These are phyloP conservation scores for Talaromyces sp. DNA, from an alignment of 2,329 filamentous ascomycete species.

Conservation along the genomic window DNA sequence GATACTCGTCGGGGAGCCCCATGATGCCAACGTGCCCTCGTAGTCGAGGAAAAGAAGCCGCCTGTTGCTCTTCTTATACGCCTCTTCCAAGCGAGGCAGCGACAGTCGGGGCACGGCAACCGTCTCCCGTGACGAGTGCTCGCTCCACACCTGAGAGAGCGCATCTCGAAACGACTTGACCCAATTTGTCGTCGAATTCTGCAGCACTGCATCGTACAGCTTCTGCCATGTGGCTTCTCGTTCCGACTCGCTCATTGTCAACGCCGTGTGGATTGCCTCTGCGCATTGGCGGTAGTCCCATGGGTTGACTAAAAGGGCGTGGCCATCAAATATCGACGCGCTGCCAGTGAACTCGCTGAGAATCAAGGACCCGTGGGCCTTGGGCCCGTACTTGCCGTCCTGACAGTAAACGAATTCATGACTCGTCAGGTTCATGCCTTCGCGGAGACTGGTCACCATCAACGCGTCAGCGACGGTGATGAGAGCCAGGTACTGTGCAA, in stretches of 20 bases:
- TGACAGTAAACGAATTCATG: constrained; percentile 94
- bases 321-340: constrained; percentile 73
- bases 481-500: constrained; percentile 86
- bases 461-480: constrained; percentile 84
- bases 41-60: constrained; percentile 89
- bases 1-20: constrained; percentile 77
- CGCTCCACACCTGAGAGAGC: constrained; percentile 70
- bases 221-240: constrained; percentile 69
- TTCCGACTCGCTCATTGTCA: constrained; percentile 74
- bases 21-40: constrained; percentile 84
- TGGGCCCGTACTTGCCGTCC: constrained; percentile 67
- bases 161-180: constrained; percentile 67
- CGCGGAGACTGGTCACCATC: constrained; percentile 91
- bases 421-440: constrained; percentile 94
- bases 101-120: constrained; percentile 82
- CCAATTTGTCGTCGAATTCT: constrained; percentile 83
- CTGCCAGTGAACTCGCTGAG: constrained; percentile 94
- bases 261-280: constrained; percentile 73
- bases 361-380: constrained; percentile 84
- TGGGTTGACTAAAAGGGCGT: constrained; percentile 82
- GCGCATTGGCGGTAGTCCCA: constrained; percentile 92
- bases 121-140: constrained; percentile 79
- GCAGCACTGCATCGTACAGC: constrained; percentile 66
- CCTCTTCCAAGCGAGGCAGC: constrained; percentile 55
- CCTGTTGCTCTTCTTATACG: constrained; percentile 61